Evolutionary conservation across 1,284 basidiomycete genomes (phyloP), one percentile per base, ranked within the genome.

Genomic region (Melanopsichium pennsylvanicum): DNA sequence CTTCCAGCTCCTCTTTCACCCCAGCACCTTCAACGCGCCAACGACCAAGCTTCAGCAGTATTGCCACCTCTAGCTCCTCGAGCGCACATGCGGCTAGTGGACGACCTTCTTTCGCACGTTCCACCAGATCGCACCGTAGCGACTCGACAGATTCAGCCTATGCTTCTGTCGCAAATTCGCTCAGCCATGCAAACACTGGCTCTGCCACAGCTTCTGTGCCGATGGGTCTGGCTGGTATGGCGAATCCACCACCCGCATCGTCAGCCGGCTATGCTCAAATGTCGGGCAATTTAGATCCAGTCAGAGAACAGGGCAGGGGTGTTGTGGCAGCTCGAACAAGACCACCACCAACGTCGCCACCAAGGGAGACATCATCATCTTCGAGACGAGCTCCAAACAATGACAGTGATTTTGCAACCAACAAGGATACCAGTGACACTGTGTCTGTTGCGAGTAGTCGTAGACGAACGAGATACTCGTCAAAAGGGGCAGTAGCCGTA

Each of bases 11-110:
- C 26, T 9, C 11, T 38, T 4, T 37, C 44, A 5, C 32, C n/a
- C n/a, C 57, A 7, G 23, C 43, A 18, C 15, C 35, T 1, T 34
- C 39, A 8, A 22, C 44, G 13, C 49, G 48, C 1, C 49, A 52
- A 37, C 39, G 57, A 15, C 48, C 57, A 9, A 52, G 57, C n/a
- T 19, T 52, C 39, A 60, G 49, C 44, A 51, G 49, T 21, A 18
- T 52, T 2, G 39, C 43, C 2, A 60, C 49, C 31, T 52, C 57
- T 2, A 51, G 39, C 48, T 43, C 49, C 4, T 52, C 49, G 0
- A 51, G 49, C 44, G 35, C 26, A 2, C 43, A 37, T 6, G 15
- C 33, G 4, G 34, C 21, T 11, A 60, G 44, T 32, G 26, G 57
- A 29, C 38, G 49, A 5, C 18, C 57, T 1, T 60, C 57, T 11